Conservation (phyloP, 106 monocot species). For the Dioscorea dumetorum region DNA sequence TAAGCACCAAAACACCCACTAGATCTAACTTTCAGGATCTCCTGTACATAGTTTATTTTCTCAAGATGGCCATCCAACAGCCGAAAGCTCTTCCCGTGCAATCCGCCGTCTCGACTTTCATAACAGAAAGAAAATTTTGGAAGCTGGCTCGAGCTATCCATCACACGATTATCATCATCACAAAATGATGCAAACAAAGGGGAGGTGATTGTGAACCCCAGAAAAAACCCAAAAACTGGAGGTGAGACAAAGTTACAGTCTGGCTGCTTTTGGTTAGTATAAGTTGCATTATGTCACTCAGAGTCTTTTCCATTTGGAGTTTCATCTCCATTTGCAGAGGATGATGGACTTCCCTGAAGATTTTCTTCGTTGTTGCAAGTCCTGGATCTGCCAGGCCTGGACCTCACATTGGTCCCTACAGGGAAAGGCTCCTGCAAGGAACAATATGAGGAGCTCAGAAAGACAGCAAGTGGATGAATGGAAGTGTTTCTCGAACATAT, state of each 20-base stretch:
- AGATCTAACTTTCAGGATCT: conserved; percentile 4
- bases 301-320: conserved; percentile 23
- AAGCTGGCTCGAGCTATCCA: too few species aligned
- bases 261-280: neutral
- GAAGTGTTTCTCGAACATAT: neutral
- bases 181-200: too few species aligned
- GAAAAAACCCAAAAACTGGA: neutral
- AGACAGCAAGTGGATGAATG: neutral
- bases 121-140: conserved; percentile 5
- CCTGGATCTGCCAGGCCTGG: conserved; percentile 45
- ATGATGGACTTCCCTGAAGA: conserved; percentile 23
- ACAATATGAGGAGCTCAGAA: neutral
- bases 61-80: conserved; percentile 15
- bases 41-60: conserved; percentile 15
- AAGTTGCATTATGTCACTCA: conserved; percentile 22
- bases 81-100: conserved; percentile 20
- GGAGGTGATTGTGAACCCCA: too few species aligned
- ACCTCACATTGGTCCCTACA: conserved; percentile 50
- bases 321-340: conserved; percentile 17
- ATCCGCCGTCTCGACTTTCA: conserved; percentile 2
- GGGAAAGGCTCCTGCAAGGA: conserved; percentile 58
- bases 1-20: neutral
- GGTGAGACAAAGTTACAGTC: neutral
- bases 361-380: conserved; percentile 28
- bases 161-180: too few species aligned